phyloP scores from a whole-genome alignment of 148 eudicot genomes.

The Heliosperma pusillum region DNA sequence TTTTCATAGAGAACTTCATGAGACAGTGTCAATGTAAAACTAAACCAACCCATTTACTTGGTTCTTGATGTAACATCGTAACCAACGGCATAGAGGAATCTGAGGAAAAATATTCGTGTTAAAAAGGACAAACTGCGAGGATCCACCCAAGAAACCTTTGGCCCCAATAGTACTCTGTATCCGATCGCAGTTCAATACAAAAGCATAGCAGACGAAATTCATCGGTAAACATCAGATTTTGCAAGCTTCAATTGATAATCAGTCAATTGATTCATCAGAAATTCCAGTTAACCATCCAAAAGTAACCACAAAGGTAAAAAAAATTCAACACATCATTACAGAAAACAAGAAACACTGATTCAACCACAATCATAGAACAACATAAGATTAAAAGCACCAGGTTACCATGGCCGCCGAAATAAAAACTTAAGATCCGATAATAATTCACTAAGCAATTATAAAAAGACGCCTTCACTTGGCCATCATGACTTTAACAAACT shows the following conservation, averaged over 20 bases:
- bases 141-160: too few relatives aligned
- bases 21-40: too few relatives aligned
- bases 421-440: conserved; percentile 22
- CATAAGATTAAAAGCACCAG: conserved; percentile 21
- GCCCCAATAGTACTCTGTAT: too few relatives aligned
- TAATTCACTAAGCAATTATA: conserved; percentile 27
- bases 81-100: too few relatives aligned
- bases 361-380: conserved; percentile 28
- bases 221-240: too few relatives aligned
- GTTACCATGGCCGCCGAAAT: conserved; percentile 19
- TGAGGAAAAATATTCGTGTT: too few relatives aligned
- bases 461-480: conserved; percentile 41
- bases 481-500: conserved; percentile 78
- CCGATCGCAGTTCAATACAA: too few relatives aligned
- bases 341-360: conserved; percentile 8
- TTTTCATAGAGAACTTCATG: too few relatives aligned
- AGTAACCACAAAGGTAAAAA: conserved; percentile 12
- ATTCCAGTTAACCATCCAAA: conserved; percentile 17
- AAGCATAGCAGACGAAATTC: too few relatives aligned
- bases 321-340: conserved; percentile 12
- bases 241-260: not conserved
- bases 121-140: too few relatives aligned
- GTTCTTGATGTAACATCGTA: too few relatives aligned
- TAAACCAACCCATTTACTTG: too few relatives aligned
- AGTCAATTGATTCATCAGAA: conserved; percentile 23